Percentiles rank a stretch among this genome's conserved stretches.
These are phyloP conservation scores for Picea mariana DNA, from an alignment of 83 land plant species.

Conservation along the genomic window DNA sequence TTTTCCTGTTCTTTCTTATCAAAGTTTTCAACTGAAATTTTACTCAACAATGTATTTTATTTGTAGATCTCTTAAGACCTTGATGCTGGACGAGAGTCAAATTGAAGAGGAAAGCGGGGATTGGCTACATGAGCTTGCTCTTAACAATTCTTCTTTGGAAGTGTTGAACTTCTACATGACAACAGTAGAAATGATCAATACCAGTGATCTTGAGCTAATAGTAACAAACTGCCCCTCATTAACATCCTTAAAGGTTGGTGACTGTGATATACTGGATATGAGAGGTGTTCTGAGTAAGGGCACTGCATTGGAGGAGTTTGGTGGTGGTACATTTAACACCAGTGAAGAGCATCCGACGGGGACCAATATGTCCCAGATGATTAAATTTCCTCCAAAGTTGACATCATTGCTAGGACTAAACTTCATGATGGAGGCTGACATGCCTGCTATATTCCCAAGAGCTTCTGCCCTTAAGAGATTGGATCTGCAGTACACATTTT, in stretches of 20 bases:
- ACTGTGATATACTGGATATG: conserved; percentile 49
- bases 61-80: conserved; percentile 54
- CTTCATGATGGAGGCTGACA: conserved; percentile 40
- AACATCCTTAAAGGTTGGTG: conserved; percentile 58
- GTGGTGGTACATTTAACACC: conserved; percentile 18
- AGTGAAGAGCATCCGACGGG: conserved; percentile 7
- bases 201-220: conserved; percentile 54
- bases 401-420: conserved; percentile 18
- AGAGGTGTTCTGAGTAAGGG: conserved; percentile 46
- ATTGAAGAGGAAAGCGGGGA: conserved; percentile 64
- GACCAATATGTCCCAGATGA: neutral
- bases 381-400: conserved; percentile 19
- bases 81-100: conserved; percentile 72
- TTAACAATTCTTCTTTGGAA: conserved; percentile 54
- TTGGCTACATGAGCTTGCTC: conserved; percentile 83
- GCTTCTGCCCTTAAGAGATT: conserved; percentile 56
- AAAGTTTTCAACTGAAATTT: too few relatives aligned
- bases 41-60: too few relatives aligned
- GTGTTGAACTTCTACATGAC: conserved; percentile 72
- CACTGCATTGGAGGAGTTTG: conserved; percentile 53
- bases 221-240: conserved; percentile 63
- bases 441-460: conserved; percentile 51
- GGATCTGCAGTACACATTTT: conserved; percentile 59
- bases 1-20: too few relatives aligned
- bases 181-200: conserved; percentile 35